Base-by-base conservation (phyloP, 768 basidiomycete species). In the Crassisporium funariophilum region DNA sequence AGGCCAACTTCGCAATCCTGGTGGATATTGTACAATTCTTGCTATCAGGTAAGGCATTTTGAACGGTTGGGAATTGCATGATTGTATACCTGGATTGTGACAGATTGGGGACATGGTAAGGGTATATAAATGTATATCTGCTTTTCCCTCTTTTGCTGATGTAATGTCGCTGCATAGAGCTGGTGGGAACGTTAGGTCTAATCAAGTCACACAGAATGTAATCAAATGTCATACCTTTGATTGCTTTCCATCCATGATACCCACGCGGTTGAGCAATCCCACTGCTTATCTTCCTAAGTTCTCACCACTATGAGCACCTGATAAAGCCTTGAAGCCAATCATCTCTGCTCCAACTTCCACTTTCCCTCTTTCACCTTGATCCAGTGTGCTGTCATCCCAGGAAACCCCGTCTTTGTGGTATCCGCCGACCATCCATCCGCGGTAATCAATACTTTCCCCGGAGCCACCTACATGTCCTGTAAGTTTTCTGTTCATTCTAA, bases 401-500 rank as follows among this genome's bases (percentile, higher is more conserved):
- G n/a, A n/a, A 21, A 22, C 4, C 43, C 24, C 27, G 19, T 42
- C n/a, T 36, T 44, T 16, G 54, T 29, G 8, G 13, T 29, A 29
- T 29, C 27, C 8, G 27, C 7, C 27, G 13, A 46, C 57, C 59
- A 60, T 24, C 29, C 27, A 40, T 61, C 57, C 12, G 40, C 38
- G 2, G 48, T 58, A 0, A 45, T 46, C 1, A 53, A 61, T 13
- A 55, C 35, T 31, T 52, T 57, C 6, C 57, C 60, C 8, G 57
- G 53, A 11, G 53, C 47, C 5, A 9, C 37, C 53, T 58, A 29
- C 11, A 16, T 6, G 11, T 21, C 39, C 21, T 20, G 25, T 41
- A 41, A 25, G 21, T 41, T 41, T 24, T 25, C 16, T 24, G 17
- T 13, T 41, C 4, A 15, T 22, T 24, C 13, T 23, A 24, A n/a